Evolutionary conservation across 495 filamentous ascomycete genomes (phyloP).

Genomic region (Aspergillus nanangensis): DNA sequence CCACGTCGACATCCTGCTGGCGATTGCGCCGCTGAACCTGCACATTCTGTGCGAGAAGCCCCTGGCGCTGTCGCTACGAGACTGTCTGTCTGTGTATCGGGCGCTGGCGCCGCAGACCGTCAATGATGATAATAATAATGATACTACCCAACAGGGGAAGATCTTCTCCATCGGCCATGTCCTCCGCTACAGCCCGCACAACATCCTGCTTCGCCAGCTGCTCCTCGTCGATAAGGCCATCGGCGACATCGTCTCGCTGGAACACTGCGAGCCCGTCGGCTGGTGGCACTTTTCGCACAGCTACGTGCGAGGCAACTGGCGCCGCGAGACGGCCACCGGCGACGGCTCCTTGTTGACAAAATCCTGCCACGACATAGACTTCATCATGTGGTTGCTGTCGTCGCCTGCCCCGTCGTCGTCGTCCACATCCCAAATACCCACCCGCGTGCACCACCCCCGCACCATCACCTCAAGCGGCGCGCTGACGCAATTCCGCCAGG

Average conservation of each 20-base stretch:
- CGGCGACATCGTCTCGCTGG: conserved; percentile 81
- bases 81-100: conserved; percentile 70
- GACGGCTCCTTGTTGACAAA: conserved; percentile 75
- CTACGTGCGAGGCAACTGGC: conserved; percentile 94
- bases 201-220: conserved; percentile 74
- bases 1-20: conserved; percentile 73
- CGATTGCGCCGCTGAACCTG: conserved; percentile 60
- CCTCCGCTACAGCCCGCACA: conserved; percentile 85
- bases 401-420: conserved; percentile 4
- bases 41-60: conserved; percentile 97
- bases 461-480: conserved; percentile 65
- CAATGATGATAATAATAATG: background rate
- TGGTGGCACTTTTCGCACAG: conserved; percentile 96
- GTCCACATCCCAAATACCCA: background rate
- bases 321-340: conserved; percentile 57
- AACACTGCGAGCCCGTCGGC: conserved; percentile 91
- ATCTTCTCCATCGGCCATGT: conserved; percentile 80
- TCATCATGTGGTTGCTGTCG: conserved; percentile 74
- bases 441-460: conserved; percentile 60
- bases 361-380: conserved; percentile 89
- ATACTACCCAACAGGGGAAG: background rate
- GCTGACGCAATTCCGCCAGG: conserved; percentile 60
- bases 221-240: conserved; percentile 64
- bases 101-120: conserved; percentile 42
- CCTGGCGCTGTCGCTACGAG: conserved; percentile 68